Percentiles rank a stretch among this genome's conserved stretches.
These are phyloP conservation scores for Adenanthera pavonina DNA, from an alignment of 306 rosid species.

Conservation along the genomic window DNA sequence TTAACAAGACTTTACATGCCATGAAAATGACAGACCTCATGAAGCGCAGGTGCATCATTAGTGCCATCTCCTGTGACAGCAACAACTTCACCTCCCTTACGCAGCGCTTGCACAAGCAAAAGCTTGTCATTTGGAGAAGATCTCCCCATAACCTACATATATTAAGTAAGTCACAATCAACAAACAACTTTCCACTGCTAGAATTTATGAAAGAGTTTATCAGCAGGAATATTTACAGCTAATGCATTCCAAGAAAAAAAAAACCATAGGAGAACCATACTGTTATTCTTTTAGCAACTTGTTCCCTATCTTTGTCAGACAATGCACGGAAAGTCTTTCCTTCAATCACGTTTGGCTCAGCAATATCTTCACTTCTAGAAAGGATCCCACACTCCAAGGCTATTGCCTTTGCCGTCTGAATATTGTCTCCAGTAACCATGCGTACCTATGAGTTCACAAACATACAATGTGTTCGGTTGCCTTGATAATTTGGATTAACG, in stretches of 20 bases:
- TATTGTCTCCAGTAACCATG: constrained; percentile 97
- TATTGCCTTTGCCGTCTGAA: constrained; percentile 95
- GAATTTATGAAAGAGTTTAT: constrained; percentile 18
- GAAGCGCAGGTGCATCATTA: constrained; percentile 98
- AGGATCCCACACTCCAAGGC: constrained; percentile 97
- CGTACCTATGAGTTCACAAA: constrained; percentile 69
- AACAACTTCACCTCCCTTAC: constrained; percentile 91
- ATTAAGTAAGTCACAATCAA: constrained; percentile 30
- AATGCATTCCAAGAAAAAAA: constrained; percentile 5
- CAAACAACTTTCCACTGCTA: constrained; percentile 9
- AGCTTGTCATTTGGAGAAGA: constrained; percentile 99
- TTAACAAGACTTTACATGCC: constrained; percentile 30
- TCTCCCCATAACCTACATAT: constrained; percentile 90
- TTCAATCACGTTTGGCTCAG: constrained; percentile 83
- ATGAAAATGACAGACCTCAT: constrained; percentile 76
- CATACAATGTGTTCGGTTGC: constrained; percentile 36
- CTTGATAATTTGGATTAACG: constrained; percentile 33
- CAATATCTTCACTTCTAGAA: constrained; percentile 63
- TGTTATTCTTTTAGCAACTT: constrained; percentile 64
- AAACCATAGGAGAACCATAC: constrained; percentile 48
- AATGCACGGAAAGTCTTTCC: constrained; percentile 83
- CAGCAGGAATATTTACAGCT: constrained; percentile 35
- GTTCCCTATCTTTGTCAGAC: constrained; percentile 83
- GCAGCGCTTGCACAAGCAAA: constrained; percentile 96
- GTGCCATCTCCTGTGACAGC: constrained; percentile 99